Base-by-base conservation (phyloP, 116 monocot species). In the Zostera marina region DNA sequence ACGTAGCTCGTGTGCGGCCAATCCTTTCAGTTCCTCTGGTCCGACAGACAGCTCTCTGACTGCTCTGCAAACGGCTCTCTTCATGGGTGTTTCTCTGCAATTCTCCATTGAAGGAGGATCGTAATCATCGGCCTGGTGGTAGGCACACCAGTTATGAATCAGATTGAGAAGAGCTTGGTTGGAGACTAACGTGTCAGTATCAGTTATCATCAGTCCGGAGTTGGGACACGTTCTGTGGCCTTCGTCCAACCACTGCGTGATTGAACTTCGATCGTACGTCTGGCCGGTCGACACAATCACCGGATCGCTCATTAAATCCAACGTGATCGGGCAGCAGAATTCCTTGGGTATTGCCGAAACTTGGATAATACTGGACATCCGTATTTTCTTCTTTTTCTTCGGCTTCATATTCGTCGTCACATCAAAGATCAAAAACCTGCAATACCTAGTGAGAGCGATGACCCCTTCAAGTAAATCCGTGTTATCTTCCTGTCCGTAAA, bases 221-320 rank as follows among this genome's bases (percentile, higher is more conserved):
- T 75, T 80, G 22, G 85, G 85, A 65, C 85, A 85, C 21, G 80
- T 72, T 54, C 41, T 25, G 42, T 70, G 77, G 21, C 85, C 85
- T 20, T 85, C 80, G 1, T 80, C 74, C 22, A 85, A 74, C 93
- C 93, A 93, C 23, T 73, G 74, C 13, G 66, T 39, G 44, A 93
- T 93, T 9, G 84, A 88, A 11, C 76, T 38, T 4, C 93, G 81
- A 54, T 93, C 88, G 47, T 93, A 93, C 11, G 93, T 93, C 73
- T 88, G 84, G 1, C 93, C 93, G 1, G 93, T 88, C 10, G 79
- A 79, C 14, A 73, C 68, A 44, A 88, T 77, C 54, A 93, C 88
- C 22, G 87, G 92, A 41, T 92, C 87, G 12, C 39, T 42, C 87
- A 92, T 92, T 59, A 92, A 53, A 47, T 92, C 87, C 41, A 92